Conservation (phyloP, 805 yeast species). For the Yarrowia phangngaensis region DNA sequence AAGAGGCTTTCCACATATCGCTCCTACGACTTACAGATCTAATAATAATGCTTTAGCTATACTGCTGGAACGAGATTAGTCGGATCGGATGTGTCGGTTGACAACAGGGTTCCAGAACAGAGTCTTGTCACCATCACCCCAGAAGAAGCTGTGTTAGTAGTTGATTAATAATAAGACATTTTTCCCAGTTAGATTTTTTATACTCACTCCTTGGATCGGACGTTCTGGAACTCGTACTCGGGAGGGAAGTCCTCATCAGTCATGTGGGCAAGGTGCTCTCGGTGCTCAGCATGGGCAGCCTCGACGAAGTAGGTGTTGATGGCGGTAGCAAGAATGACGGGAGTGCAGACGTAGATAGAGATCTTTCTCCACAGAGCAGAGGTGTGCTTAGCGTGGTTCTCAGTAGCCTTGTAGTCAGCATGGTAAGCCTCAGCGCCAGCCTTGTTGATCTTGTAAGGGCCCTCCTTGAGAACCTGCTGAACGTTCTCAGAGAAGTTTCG, state of each 20-base stretch:
- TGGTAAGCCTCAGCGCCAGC: slow-evolving; percentile 70
- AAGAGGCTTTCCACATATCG: no score
- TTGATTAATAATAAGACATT: no score
- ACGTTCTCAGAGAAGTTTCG: slow-evolving; percentile 23
- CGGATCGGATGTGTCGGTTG: slow-evolving; percentile 60
- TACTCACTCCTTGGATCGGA: slow-evolving; percentile 61
- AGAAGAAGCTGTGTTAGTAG: slow-evolving; percentile 55
- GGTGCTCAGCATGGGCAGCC: slow-evolving; percentile 83
- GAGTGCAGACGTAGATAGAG: slow-evolving; percentile 73
- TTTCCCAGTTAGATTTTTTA: no score
- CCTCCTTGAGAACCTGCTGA: slow-evolving; percentile 25
- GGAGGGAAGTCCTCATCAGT: slow-evolving; percentile 90
- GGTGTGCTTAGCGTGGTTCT: slow-evolving; percentile 75
- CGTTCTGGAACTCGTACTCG: slow-evolving; percentile 86
- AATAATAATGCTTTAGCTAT: slow-evolving; percentile 26
- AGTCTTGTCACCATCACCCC: slow-evolving; percentile 99
- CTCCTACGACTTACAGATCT: no score
- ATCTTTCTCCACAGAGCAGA: slow-evolving; percentile 81
- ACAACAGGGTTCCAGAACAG: slow-evolving; percentile 91
- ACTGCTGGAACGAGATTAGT: slow-evolving; percentile 6
- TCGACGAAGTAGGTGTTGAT: slow-evolving; percentile 79
- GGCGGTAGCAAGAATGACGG: slow-evolving; percentile 72
- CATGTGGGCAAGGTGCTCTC: slow-evolving; percentile 50
- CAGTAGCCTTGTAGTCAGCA: slow-evolving; percentile 57
- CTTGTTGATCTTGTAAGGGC: slow-evolving; percentile 42